phyloP scores from a whole-genome alignment of 176 grass and related monocot genomes.

The Avena insularis region DNA sequence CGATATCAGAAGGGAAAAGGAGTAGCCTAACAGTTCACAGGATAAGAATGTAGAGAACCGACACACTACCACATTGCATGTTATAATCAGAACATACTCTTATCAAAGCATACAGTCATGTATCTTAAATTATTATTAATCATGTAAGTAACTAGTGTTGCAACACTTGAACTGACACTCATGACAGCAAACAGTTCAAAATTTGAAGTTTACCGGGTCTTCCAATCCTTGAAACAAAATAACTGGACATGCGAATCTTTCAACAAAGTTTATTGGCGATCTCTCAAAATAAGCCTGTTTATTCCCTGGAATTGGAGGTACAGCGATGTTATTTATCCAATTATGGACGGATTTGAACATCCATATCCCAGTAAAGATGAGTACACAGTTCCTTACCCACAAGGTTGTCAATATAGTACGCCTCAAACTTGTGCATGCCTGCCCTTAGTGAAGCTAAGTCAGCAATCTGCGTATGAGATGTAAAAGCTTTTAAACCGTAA shows the following conservation, averaged over 20 bases:
- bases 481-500: constrained; percentile 9
- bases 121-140: not conserved
- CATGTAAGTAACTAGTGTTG: not conserved
- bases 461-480: constrained; percentile 58
- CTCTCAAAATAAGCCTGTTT: constrained; percentile 68
- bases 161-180: not conserved
- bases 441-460: constrained; percentile 68
- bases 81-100: not conserved
- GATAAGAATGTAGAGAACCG: not conserved
- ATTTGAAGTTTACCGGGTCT: constrained; percentile 69
- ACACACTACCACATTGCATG: not conserved
- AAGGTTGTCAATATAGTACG: constrained; percentile 82
- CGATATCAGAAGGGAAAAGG: constrained; percentile 14
- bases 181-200: not conserved
- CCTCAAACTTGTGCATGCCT: constrained; percentile 80
- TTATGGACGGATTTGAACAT: not conserved
- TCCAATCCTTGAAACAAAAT: constrained; percentile 97
- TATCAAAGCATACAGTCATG: not conserved
- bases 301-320: constrained; percentile 56
- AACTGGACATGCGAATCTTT: constrained; percentile 84
- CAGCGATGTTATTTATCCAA: constrained; percentile 20
- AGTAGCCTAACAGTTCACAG: not conserved
- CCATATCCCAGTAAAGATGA: constrained; percentile 14
- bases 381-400: constrained; percentile 55
- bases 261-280: constrained; percentile 86